Conservation (phyloP, 192 early-diverging fungal species). For the Backusella macrospora region DNA sequence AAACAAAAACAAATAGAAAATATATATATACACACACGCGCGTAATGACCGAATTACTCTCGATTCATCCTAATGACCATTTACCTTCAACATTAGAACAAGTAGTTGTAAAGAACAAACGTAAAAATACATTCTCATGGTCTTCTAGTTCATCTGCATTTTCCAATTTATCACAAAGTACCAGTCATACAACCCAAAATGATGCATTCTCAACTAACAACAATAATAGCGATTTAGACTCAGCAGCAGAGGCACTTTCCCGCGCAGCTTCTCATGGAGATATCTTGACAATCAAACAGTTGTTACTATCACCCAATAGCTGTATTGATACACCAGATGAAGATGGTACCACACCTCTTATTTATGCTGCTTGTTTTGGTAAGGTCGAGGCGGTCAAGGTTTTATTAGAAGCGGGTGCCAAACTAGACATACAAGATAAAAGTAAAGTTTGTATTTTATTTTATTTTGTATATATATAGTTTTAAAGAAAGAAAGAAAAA, state of each 20-base stretch:
- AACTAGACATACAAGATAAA: slow-evolving; percentile 78
- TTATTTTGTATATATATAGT: not conserved
- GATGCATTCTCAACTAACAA: not conserved
- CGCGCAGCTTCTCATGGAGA: slow-evolving; percentile 78
- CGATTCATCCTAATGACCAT: slow-evolving; percentile 11
- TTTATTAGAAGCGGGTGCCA: slow-evolving; percentile 73
- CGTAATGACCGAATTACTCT: not conserved
- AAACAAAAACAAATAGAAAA: not conserved
- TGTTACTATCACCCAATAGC: slow-evolving; percentile 59
- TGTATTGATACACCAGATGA: slow-evolving; percentile 83
- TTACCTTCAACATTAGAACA: slow-evolving; percentile 5
- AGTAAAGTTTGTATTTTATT: slow-evolving; percentile 70
- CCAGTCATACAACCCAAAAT: not conserved
- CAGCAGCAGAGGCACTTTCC: slow-evolving; percentile 39
- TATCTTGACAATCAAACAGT: slow-evolving; percentile 58
- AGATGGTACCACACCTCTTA: slow-evolving; percentile 78
- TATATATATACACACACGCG: not conserved
- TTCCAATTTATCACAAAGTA: slow-evolving; percentile 16
- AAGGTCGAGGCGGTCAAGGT: slow-evolving; percentile 69
- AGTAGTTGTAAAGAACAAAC: not conserved
- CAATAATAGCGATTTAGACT: not conserved
- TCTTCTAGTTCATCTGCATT: slow-evolving; percentile 16
- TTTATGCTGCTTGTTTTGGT: slow-evolving; percentile 89
- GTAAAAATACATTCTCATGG: slow-evolving; percentile 15
- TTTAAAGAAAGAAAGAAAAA: not conserved